Base-by-base conservation (phyloP, 2,329 filamentous ascomycete species). In the Fusarium pseudograminearum region DNA sequence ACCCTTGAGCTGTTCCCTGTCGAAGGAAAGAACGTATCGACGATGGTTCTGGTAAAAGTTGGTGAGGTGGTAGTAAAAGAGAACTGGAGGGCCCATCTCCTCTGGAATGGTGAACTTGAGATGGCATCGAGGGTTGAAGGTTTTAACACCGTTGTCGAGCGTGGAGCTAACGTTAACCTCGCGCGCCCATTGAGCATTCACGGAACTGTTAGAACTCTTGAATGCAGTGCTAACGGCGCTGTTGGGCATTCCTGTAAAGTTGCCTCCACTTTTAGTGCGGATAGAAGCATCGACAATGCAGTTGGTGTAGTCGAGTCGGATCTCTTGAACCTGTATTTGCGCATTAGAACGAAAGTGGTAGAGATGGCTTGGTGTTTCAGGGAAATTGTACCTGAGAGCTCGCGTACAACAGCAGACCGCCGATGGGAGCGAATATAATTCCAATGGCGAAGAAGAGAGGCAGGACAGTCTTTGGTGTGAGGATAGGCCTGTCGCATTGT, bases 31-130 rank as follows among this genome's bases (percentile, higher is more conserved):
- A 65, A 98, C 96, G 74, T 99, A 99, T 80, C 95, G 91, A 71
- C 96, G 91, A 78, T 99, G 96, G 78, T 99, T 99, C 81, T 99
- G 96, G 83, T 98, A 98, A 83, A 99, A 99, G 82, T 98, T 97
- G 61, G 93, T 95, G 68, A 99, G 89, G 73, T 92, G 91, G 81
- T 99, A 99, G 84, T 98, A 99, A 80, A 98, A 89, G 65, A 95
- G 87, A 14, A 99, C 92, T 0, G 95, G 94, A 2, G 94, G 88
- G 5, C 87, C 85, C 80, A 99, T 90, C 61, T 89, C 83, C 74
- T 95, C 90, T 3, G 93, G 93, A 11, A 98, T 89, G 36, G 87
- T 84, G 81, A 98, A 97, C 66, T 89, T 85, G 58, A 99, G 80
- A 33, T 86, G 86, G 85, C 96, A 99, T 81, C 87, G 74, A 64